These are phyloP conservation scores for Ganoderma sinense DNA, from an alignment of 1,284 basidiomycete species.

Conservation along the genomic window DNA sequence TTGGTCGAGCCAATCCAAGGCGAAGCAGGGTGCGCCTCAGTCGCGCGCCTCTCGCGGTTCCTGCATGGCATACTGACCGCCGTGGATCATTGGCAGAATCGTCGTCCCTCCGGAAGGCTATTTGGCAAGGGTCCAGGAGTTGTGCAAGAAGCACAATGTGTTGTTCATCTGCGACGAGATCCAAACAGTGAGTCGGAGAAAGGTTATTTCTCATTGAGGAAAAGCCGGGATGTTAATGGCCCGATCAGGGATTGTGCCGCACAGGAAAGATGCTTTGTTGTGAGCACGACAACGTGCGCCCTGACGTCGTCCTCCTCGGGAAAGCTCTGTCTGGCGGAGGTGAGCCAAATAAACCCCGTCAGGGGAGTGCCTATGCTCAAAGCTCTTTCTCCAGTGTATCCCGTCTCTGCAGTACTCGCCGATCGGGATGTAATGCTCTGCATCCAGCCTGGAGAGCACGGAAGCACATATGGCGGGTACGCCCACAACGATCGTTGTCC, in stretches of 20 bases:
- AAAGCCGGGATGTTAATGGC: slow-evolving; percentile 6
- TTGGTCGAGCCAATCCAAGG: slow-evolving; percentile 98
- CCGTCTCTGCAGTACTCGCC: slow-evolving; percentile 94
- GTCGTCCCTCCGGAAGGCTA: slow-evolving; percentile 94
- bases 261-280: slow-evolving; percentile 91
- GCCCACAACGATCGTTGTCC: slow-evolving; percentile 32
- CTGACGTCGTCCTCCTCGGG: slow-evolving; percentile 93
- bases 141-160: slow-evolving; percentile 95
- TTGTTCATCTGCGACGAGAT: slow-evolving; percentile 98
- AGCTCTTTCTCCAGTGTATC: slow-evolving; percentile 72
- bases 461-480: slow-evolving; percentile 94
- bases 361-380: slow-evolving; percentile 4
- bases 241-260: slow-evolving; percentile 74
- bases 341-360: slow-evolving; percentile 43
- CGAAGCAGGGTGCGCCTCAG: slow-evolving; percentile 86
- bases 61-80: slow-evolving; percentile 1
- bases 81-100: slow-evolving; percentile 60
- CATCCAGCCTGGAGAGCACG: slow-evolving; percentile 97
- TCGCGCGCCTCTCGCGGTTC: background rate
- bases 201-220: background rate
- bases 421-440: slow-evolving; percentile 93
- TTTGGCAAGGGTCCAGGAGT: slow-evolving; percentile 75
- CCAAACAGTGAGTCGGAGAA: slow-evolving; percentile 73
- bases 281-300: slow-evolving; percentile 89
- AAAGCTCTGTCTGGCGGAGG: slow-evolving; percentile 96